Evolutionary conservation across 2,329 filamentous ascomycete species (phyloP), one percentile per base, ranked within the genome.

Genomic region (Sporothrix pseudoabietina): DNA sequence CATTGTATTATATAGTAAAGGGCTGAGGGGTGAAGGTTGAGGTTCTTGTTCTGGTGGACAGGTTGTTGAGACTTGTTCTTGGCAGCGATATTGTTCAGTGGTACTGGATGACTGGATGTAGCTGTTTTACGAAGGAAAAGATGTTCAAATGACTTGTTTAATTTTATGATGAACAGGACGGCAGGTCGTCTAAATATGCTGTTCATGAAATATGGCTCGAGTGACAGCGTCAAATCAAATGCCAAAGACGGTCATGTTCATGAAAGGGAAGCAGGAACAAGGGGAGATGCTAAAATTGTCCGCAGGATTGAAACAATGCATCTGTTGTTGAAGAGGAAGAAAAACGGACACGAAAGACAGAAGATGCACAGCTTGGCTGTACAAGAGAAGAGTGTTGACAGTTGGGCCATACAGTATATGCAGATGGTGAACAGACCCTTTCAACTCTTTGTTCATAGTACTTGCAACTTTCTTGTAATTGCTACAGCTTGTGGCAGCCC

Each of bases 1-100:
- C 74, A 75, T 75, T 22, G 10, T 71, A 12, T 12, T 63, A 41
- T 54, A 54, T 55, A 57, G 49, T 22, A 32, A 41, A 52, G 35
- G 22, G 32, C 16, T 7, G 22, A 35, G 14, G 41, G 22, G 5
- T 26, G 26, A 8, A 14, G 19, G 32, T 7, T 7, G 19, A 19
- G 19, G 3, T 19, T 5, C 32, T 16, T 69, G 66, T 69, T 10
- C 47, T 22, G 47, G 30, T 55, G 47, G 9, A 54, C 19, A 39
- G 32, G 44, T 35, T 54, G 3, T 26, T 66, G 6, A 7, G 61
- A 9, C 14, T 7, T 65, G 59, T 44, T 44, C n/a, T 41, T 8
- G 52, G 9, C 52, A 9, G 22, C 19, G 7, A 22, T n/a, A 19
- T 10, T 26, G 22, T 30, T 30, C 10, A 47, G 39, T 8, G 19